Conservation (phyloP, 192 early-diverging fungal genomes). For the Coemansia sp. region DNA sequence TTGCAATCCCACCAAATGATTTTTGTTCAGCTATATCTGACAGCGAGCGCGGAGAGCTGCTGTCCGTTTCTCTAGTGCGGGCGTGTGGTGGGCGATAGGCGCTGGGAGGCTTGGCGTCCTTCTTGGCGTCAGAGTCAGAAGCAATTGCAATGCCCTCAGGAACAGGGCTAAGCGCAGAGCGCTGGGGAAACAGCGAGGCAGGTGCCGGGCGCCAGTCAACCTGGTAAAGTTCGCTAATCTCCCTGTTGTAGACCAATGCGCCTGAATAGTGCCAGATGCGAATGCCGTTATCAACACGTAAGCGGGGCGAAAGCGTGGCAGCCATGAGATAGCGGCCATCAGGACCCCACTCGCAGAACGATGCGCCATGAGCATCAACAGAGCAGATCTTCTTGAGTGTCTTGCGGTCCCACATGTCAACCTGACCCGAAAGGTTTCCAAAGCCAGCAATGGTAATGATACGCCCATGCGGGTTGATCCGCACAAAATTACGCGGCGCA, state of each 20-base stretch:
- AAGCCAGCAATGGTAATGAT: constrained; percentile 91
- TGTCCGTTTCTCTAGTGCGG: constrained; percentile 46
- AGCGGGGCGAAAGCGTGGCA: constrained; percentile 86
- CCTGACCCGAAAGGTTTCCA: constrained; percentile 91
- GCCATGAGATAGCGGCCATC: constrained; percentile 93
- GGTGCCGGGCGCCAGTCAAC: constrained; percentile 71
- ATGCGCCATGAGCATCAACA: constrained; percentile 81
- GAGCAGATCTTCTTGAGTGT: constrained; percentile 80
- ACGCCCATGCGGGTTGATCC: constrained; percentile 89
- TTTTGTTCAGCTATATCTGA: constrained; percentile 42
- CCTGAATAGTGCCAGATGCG: constrained; percentile 97
- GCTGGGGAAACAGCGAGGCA: constrained; percentile 73
- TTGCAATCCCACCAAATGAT: constrained; percentile 23
- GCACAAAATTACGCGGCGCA: constrained; percentile 85
- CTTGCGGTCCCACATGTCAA: constrained; percentile 94
- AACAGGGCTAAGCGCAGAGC: constrained; percentile 72
- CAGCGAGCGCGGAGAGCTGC: constrained; percentile 39
- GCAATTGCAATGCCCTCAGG: constrained; percentile 57
- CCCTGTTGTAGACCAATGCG: constrained; percentile 71
- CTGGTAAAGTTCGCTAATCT: constrained; percentile 88
- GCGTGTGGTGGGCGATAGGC: constrained; percentile 76
- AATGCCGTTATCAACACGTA: constrained; percentile 98
- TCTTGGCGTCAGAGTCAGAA: constrained; percentile 25
- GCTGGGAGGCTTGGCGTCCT: constrained; percentile 51
- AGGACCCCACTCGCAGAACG: constrained; percentile 87